These are phyloP conservation scores for Aspergillus fischeri DNA, from an alignment of 2,329 filamentous ascomycete species.

Conservation along the genomic window DNA sequence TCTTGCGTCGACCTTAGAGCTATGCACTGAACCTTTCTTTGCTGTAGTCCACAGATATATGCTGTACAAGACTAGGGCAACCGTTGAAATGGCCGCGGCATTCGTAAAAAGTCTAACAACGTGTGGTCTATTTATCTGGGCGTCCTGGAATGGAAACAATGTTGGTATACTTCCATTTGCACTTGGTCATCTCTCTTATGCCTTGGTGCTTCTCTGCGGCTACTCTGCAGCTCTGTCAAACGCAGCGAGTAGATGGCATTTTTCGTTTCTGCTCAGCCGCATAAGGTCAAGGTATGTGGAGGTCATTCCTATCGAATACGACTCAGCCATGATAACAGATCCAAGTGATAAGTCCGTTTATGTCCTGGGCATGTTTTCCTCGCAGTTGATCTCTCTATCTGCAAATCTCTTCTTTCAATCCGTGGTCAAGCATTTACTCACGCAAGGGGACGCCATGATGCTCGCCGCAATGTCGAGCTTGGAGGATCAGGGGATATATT, in stretches of 20 bases:
- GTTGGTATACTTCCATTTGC: conserved; percentile 85
- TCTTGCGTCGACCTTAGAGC: conserved; percentile 63
- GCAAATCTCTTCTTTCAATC: conserved; percentile 85
- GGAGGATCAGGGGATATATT: conserved; percentile 83
- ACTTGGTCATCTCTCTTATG: conserved; percentile 76
- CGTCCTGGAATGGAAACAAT: conserved; percentile 48
- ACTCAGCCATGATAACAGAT: conserved; percentile 11
- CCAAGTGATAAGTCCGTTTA: conserved; percentile 41
- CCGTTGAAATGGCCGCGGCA: conserved; percentile 78
- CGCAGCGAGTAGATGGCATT: conserved; percentile 55
- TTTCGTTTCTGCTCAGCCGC: conserved; percentile 60
- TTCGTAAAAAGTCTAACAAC: conserved; percentile 72
- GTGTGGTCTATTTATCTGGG: conserved; percentile 66
- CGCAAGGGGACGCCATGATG: conserved; percentile 88
- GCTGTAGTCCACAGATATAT: conserved; percentile 79
- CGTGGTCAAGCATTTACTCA: conserved; percentile 85
- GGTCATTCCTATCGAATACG: not conserved
- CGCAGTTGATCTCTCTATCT: conserved; percentile 66
- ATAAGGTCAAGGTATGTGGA: conserved; percentile 42
- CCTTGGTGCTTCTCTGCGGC: conserved; percentile 61
- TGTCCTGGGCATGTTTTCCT: conserved; percentile 61
- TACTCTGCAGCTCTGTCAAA: conserved; percentile 62
- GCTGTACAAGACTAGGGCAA: conserved; percentile 73
- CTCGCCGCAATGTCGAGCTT: conserved; percentile 74
- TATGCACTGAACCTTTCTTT: conserved; percentile 84